These are phyloP conservation scores for Fusarium temperatum DNA, from an alignment of 2,329 filamentous ascomycete genomes.

Conservation along the genomic window DNA sequence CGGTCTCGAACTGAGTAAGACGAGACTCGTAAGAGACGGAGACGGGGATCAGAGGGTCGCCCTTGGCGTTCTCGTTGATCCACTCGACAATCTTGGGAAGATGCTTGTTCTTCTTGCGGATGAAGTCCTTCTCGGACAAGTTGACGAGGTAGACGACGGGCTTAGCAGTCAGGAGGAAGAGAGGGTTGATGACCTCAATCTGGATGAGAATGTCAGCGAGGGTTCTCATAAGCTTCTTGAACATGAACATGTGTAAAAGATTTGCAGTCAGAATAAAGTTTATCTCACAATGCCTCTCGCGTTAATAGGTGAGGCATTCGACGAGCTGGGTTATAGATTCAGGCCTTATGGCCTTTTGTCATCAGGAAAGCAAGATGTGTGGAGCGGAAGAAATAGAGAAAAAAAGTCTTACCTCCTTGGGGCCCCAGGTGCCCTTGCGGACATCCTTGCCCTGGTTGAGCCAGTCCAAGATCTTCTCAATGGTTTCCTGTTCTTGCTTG, in stretches of 20 bases:
- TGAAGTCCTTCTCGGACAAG: conserved; percentile 94
- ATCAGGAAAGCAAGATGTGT: conserved; percentile 71
- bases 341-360: conserved; percentile 95
- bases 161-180: conserved; percentile 95
- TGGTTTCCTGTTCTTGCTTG: conserved; percentile 90
- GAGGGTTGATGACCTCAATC: conserved; percentile 97
- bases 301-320: conserved; percentile 83
- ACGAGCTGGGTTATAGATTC: conserved; percentile 99
- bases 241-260: conserved; percentile 5
- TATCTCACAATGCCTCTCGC: conserved; percentile 88
- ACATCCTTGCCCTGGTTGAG: conserved; percentile 92
- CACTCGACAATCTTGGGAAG: conserved; percentile 92
- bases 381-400: conserved; percentile 17
- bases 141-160: conserved; percentile 98
- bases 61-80: conserved; percentile 89
- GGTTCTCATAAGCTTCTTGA: conserved; percentile 1
- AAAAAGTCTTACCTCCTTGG: conserved; percentile 85
- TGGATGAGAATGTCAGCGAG: conserved; percentile 52
- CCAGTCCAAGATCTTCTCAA: conserved; percentile 86
- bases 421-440: conserved; percentile 85
- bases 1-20: conserved; percentile 80
- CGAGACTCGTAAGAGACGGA: conserved; percentile 95
- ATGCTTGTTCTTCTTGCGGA: conserved; percentile 99
- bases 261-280: conserved; percentile 73
- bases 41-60: conserved; percentile 91